These are phyloP conservation scores for Guadua angustifolia DNA, from an alignment of 176 grass and related monocot genomes.

Conservation along the genomic window DNA sequence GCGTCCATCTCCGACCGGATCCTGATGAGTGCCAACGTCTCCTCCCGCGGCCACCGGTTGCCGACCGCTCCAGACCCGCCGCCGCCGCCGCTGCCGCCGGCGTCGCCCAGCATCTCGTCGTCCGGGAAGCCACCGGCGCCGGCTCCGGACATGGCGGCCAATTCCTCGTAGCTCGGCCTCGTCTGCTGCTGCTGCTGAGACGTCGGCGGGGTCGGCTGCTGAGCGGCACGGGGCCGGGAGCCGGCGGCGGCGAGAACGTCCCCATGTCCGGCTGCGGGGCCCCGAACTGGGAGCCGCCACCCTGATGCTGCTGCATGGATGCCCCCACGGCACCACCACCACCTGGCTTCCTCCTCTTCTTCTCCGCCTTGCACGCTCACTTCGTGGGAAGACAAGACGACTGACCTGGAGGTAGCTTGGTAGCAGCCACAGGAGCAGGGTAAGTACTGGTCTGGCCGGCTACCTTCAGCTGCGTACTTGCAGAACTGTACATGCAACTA, in stretches of 20 bases:
- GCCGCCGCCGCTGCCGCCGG: background rate
- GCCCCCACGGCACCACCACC: background rate
- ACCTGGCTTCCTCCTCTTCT: background rate
- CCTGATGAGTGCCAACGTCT: conserved; percentile 91
- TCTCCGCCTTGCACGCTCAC: background rate
- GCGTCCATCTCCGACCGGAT: conserved; percentile 99
- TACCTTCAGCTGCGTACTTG: conserved; percentile 36
- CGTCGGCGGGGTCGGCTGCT: conserved; percentile 47
- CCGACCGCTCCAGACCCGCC: conserved; percentile 50
- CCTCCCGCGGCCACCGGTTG: conserved; percentile 91
- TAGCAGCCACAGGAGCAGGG: background rate
- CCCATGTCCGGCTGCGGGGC: conserved; percentile 44
- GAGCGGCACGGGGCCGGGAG: conserved; percentile 38
- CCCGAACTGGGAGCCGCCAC: conserved; percentile 54
- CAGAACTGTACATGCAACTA: conserved; percentile 5
- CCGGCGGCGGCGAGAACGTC: conserved; percentile 38
- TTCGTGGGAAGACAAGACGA: background rate
- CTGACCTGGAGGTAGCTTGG: background rate
- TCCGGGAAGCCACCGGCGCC: conserved; percentile 36
- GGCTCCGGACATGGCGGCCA: conserved; percentile 17
- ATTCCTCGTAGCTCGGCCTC: conserved; percentile 44
- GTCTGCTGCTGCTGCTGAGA: background rate
- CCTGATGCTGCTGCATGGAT: conserved; percentile 59
- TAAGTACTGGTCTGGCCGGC: conserved; percentile 4
- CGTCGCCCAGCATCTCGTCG: conserved; percentile 51